Percentiles rank a stretch among this genome's conserved stretches.
Evolutionary conservation across 2,329 filamentous ascomycete species (phyloP).

Genomic region (Penicillium sp.): DNA sequence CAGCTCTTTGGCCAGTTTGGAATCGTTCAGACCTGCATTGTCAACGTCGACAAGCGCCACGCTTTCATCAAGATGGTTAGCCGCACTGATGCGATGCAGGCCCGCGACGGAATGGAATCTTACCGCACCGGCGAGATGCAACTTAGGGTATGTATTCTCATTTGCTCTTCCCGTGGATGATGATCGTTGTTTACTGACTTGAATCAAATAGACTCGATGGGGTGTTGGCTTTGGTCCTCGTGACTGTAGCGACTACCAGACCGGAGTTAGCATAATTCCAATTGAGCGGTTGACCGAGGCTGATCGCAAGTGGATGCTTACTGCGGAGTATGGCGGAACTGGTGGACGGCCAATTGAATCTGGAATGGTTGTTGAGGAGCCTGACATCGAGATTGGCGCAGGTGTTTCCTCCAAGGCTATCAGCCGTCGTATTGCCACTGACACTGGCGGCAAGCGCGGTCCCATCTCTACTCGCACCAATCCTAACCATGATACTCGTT

Average conservation of each 20-base stretch:
- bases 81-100: conserved; percentile 76
- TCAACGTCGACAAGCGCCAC: conserved; percentile 96
- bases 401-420: conserved; percentile 87
- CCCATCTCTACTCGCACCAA: conserved; percentile 47
- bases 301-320: conserved; percentile 95
- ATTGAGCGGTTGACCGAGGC: conserved; percentile 91
- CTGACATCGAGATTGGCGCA: conserved; percentile 96
- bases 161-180: background rate
- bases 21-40: conserved; percentile 92
- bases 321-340: conserved; percentile 87
- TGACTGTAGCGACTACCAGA: conserved; percentile 94
- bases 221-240: conserved; percentile 95
- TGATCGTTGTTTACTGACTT: background rate
- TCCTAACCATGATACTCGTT: conserved; percentile 26
- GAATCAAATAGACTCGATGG: conserved; percentile 72
- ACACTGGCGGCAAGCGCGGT: conserved; percentile 50
- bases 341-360: conserved; percentile 77
- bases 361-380: conserved; percentile 90
- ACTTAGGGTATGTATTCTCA: conserved; percentile 59
- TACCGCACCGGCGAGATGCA: conserved; percentile 70
- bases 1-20: conserved; percentile 78
- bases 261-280: conserved; percentile 88
- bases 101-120: conserved; percentile 85
- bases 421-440: conserved; percentile 52
- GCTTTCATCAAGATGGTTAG: conserved; percentile 99